phyloP scores from a whole-genome alignment of 495 filamentous ascomycete genomes.

The Neurospora sp. region DNA sequence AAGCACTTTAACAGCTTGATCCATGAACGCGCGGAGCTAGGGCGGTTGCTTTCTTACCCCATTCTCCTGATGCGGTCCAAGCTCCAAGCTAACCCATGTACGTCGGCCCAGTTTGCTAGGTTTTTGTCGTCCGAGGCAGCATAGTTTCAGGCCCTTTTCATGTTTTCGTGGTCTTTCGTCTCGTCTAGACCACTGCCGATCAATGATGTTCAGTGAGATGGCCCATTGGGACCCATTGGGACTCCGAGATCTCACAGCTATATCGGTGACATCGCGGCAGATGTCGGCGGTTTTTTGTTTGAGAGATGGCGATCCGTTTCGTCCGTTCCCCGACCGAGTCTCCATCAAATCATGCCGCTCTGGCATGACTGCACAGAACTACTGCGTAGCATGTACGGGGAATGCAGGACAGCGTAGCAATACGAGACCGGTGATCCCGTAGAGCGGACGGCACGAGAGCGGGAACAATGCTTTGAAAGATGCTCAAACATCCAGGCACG shows the following conservation, averaged over 20 bases:
- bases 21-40: not conserved
- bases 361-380: not conserved
- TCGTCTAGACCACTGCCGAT: not conserved
- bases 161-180: not conserved
- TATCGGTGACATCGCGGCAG: not conserved
- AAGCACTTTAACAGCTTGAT: slow-evolving; percentile 15
- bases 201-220: not conserved
- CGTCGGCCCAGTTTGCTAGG: not conserved
- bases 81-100: not conserved
- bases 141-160: not conserved
- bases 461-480: not conserved
- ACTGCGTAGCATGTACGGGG: not conserved
- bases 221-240: not conserved
- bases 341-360: not conserved
- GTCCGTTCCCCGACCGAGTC: not conserved
- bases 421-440: not conserved
- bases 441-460: not conserved
- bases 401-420: not conserved
- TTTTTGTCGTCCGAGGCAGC: not conserved
- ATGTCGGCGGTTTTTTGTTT: not conserved
- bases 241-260: not conserved
- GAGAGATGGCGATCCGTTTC: not conserved
- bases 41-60: not conserved
- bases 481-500: not conserved
- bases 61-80: not conserved